Base-by-base conservation (phyloP, 495 filamentous ascomycete species). In the Aspergillus bridgeri region DNA sequence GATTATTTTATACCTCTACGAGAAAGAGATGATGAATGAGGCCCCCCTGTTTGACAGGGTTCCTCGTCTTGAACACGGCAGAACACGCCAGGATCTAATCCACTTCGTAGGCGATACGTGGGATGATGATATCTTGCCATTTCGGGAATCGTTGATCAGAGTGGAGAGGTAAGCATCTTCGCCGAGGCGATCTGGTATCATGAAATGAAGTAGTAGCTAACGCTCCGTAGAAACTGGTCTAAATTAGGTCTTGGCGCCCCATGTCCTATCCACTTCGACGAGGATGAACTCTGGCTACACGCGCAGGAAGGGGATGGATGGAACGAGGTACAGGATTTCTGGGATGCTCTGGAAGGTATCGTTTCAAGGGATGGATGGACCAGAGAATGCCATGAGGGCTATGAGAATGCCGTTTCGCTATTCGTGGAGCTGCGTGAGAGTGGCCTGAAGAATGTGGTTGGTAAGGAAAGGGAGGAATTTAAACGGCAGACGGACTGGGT, bases 51-150 rank as follows among this genome's bases (percentile, higher is more conserved):
- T 64, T 3, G 20, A 60, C 22, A 58, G 53, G 50, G 53, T 64
- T 6, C 42, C 63, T 42, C 45, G 42, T n/a, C 51, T 55, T 29
- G 8, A 25, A 42, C 50, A 60, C 42, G 59, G 59, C 18, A 21
- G 54, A 15, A 65, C 44, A 53, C 46, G 59, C 24, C 62, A 61
- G 43, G 56, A 68, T 7, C 53, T 56, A 6, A 58, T 65, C 11
- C 46, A 63, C 5, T 70, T 68, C 56, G 56, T 53, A 45, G 67
- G 65, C 20, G 54, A 67, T 23, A 65, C 58, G 17, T 70, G 59
- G 59, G 67, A 72, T 52, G 65, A 67, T 45, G 67, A 69, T 20
- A 58, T 66, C 19, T 22, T 68, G 13, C 67, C 67, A 21, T 60
- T 70, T 21, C 53, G 64, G 19, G 60, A 61, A 48, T 70, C 58